Percentiles rank a stretch among this genome's conserved stretches.
Evolutionary conservation across 2,329 filamentous ascomycete genomes (phyloP).

Genomic region (Macroventuria anomochaeta): DNA sequence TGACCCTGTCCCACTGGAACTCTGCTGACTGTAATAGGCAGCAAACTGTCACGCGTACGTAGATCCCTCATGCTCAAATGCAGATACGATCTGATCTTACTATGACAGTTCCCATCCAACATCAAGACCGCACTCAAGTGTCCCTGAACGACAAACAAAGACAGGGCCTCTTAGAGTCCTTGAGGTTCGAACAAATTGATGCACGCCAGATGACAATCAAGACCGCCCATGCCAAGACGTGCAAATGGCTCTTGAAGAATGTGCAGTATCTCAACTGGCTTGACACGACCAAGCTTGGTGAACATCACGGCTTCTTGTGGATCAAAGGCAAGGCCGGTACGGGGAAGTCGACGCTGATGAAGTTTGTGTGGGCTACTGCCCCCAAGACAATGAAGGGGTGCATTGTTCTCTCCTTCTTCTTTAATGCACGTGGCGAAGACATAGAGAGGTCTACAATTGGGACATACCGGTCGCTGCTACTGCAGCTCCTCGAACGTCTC

Average conservation of each 20-base stretch:
- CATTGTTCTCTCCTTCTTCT: conserved; percentile 32
- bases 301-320: conserved; percentile 28
- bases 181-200: conserved; percentile 50
- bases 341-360: conserved; percentile 55
- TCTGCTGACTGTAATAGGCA: not conserved
- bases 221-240: conserved; percentile 49
- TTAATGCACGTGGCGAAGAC: conserved; percentile 31
- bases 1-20: not conserved
- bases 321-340: conserved; percentile 44
- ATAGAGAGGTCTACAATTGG: conserved; percentile 34
- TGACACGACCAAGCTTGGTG: conserved; percentile 29
- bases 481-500: conserved; percentile 31
- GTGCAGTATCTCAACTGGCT: conserved; percentile 50
- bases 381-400: conserved; percentile 13
- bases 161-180: not conserved
- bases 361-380: conserved; percentile 30
- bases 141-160: not conserved
- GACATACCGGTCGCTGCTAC: conserved; percentile 33
- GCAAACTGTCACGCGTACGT: not conserved
- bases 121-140: not conserved
- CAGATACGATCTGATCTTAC: not conserved
- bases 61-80: not conserved
- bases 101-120: not conserved
- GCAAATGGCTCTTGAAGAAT: conserved; percentile 51
- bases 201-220: conserved; percentile 48